These are phyloP conservation scores for Penstemon eatonii DNA, from an alignment of 257 asterid species.

Conservation along the genomic window DNA sequence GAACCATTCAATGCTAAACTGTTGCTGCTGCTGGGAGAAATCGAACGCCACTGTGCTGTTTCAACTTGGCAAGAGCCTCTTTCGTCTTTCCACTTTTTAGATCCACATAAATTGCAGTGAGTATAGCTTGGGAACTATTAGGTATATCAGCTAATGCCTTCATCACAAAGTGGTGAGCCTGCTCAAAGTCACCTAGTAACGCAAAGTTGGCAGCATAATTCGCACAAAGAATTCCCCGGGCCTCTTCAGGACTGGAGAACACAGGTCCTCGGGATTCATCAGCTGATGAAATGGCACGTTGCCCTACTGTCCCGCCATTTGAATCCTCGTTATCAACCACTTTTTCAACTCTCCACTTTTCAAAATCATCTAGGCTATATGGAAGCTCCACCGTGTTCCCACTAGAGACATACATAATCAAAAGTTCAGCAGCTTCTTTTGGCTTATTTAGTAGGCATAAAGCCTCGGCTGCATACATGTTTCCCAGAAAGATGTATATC, in stretches of 20 bases:
- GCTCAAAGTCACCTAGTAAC: constrained; percentile 62
- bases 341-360: constrained; percentile 57
- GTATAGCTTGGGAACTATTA: constrained; percentile 53
- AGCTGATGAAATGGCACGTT: constrained; percentile 25
- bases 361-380: constrained; percentile 65
- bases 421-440: constrained; percentile 72
- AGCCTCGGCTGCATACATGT: constrained; percentile 83
- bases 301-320: constrained; percentile 32
- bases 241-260: constrained; percentile 78
- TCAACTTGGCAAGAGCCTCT: constrained; percentile 74
- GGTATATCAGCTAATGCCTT: constrained; percentile 59
- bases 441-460: constrained; percentile 71
- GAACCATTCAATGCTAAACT: constrained; percentile 36
- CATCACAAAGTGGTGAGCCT: constrained; percentile 48
- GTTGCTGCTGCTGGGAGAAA: constrained; percentile 33
- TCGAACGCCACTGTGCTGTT: constrained; percentile 46
- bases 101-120: constrained; percentile 76
- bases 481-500: constrained; percentile 58
- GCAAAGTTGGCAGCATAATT: constrained; percentile 68
- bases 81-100: constrained; percentile 54
- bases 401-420: constrained; percentile 47
- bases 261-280: constrained; percentile 45
- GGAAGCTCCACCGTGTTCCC: constrained; percentile 60
- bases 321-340: constrained; percentile 57
- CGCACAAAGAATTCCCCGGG: constrained; percentile 59